Base-by-base conservation (phyloP, 2,329 filamentous ascomycete species). In the Drechslerella stenobrocha region DNA sequence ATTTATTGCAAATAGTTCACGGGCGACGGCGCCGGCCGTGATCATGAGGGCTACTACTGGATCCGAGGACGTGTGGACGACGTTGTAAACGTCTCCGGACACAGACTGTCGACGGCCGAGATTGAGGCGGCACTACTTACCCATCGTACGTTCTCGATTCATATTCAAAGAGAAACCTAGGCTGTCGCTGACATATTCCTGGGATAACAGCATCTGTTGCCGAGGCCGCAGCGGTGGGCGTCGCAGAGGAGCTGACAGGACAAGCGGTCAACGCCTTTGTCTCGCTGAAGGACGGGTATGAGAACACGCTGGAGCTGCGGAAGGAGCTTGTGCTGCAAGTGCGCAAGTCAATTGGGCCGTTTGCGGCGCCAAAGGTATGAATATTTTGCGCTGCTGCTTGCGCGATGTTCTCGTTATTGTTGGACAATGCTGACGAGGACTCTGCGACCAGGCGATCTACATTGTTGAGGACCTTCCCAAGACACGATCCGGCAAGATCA, bases 31-130 rank as follows among this genome's bases (percentile, higher is more conserved):
- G 93, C 93, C 58, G 93, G 89, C 66, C 89, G 93, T 75, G 93
- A 98, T 77, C 88, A 96, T 78, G 93, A 98, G 74, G 93, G 93
- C 60, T 98, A 96, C 82, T 98, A 97, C 84, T 98, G 93, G 93
- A 98, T 98, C 77, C 89, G 93, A 70, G 93, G 93, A 71, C 90
- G 93, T 77, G 93, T 98, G 53, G 93, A 98, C 76, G 93, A 98
- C 74, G 93, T 98, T 42, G 92, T 98, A 77, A 98, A 98, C 78
- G 93, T 98, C 70, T 93, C 88, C 73, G 93, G 93, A 24, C 93
- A 98, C 78, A 87, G 93, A 77, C 82, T 98, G 70, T 97, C 92
- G 13, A 98, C 93, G 7, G 92, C 93, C 32, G 93, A 98, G 78
- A 98, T 98, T 71, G 93, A 98, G 79, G 93, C 93, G 24, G 93